Base-by-base conservation (phyloP, 108 stramenopile species). In the Epipyxis sp. region DNA sequence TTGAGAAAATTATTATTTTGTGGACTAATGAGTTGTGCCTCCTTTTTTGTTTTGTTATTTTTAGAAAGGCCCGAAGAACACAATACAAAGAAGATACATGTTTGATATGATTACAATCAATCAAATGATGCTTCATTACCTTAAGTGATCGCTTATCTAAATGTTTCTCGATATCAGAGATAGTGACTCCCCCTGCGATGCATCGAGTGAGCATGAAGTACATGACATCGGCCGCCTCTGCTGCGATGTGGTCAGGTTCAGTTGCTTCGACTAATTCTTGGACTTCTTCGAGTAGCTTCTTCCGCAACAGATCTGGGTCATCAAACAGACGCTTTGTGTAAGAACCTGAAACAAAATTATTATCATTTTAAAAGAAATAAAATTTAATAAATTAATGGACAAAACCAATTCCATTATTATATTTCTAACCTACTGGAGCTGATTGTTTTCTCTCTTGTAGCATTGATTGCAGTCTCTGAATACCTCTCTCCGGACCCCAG, bases 201-300 rank as follows among this genome's bases (percentile, higher is more conserved):
- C 94, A 94, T n/a, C 92, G 84, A 6, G 89, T 91, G 91, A 98
- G 92, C 67, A 92, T 92, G 86, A 98, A 98, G 82, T 98, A 98
- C 44, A 95, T 76, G 0, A 98, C 91, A 85, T 98, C 97, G 30
- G 97, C 95, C 34, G 95, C 86, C 80, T 98, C 97, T 42, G 88
- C 90, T 0, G 97, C 97, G 0, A 97, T 92, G 81, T 98, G 90
- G 44, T 93, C 78, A 59, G 81, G 79, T 6, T 79, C 85, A 30
- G 86, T 83, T 1, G 97, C 95, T 86, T 98, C 97, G 1, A 89
- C 82, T 76, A 98, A 79, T 82, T 98, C 97, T 84, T 97, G 95
- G n/a, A 94, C 94, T 90, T 98, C 97, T 85, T 98, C 97, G 1
- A 98, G 91, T 40, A 98, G 86, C 83, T 98, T 98, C 80, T 95